phyloP scores from a whole-genome alignment of 805 yeast species.

The Schwanniomyces yamadae region DNA sequence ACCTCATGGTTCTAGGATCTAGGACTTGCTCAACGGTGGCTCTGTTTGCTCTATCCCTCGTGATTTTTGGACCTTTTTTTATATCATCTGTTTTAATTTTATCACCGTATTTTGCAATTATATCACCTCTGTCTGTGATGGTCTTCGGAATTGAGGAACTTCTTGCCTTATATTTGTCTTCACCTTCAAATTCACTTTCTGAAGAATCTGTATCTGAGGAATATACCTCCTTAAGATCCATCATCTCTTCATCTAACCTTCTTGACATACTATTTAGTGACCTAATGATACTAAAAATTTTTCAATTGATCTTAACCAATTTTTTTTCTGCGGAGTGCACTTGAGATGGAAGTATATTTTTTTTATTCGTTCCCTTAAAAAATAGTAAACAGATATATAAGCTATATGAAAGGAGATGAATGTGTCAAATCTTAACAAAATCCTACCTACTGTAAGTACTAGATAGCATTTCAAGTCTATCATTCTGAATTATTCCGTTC shows the following conservation, averaged over 20 bases:
- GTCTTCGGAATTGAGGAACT: slow-evolving; percentile 14
- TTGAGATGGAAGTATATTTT: no score
- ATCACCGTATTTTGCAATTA: slow-evolving; percentile 61
- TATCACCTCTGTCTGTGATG: slow-evolving; percentile 39
- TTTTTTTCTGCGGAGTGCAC: slow-evolving; percentile 1
- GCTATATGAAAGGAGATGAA: background rate
- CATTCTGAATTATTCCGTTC: no score
- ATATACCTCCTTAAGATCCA: background rate
- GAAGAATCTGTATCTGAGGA: slow-evolving; percentile 12
- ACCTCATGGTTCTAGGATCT: slow-evolving; percentile 89
- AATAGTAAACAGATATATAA: no score
- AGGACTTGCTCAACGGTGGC: slow-evolving; percentile 97
- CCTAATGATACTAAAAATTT: background rate
- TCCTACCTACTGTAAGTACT: slow-evolving; percentile 6
- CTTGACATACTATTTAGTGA: background rate
- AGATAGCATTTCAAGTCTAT: no score
- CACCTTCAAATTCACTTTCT: slow-evolving; percentile 13
- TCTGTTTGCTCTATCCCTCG: slow-evolving; percentile 83
- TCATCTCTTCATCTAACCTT: slow-evolving; percentile 3
- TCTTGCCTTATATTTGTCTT: slow-evolving; percentile 36
- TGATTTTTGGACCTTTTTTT: slow-evolving; percentile 55
- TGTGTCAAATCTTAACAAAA: slow-evolving; percentile 1
- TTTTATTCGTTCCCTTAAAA: no score
- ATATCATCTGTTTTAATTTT: slow-evolving; percentile 65
- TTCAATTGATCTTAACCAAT: background rate